Evolutionary conservation across 768 basidiomycete genomes (phyloP), one percentile per base, ranked within the genome.

Genomic region (Clathrus columnatus): DNA sequence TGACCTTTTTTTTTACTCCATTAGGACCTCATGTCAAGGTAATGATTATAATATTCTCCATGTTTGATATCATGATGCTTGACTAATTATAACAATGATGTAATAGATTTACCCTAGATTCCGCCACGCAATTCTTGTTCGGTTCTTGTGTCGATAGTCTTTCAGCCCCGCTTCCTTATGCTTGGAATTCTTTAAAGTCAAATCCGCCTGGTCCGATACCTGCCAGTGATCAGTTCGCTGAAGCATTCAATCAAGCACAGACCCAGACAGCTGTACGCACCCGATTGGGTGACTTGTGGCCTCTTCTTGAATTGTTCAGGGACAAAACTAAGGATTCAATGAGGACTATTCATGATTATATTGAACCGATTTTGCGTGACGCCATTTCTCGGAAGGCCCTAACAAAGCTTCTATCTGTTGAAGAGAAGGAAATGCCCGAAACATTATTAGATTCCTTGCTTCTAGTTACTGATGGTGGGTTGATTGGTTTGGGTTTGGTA

Each of bases 111-210:
- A 66, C 65, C 14, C 57, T 66, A 21, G 65, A 66, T 48, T 70
- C 78, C 4, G 79, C 81, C 0, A 73, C 79, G 1, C 75, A 78
- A 54, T 81, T 79, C 58, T 65, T 81, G 45, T 79, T 79, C 52
- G 78, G 75, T 5, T 61, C 65, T 32, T 70, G 71, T 30, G 68
- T 79, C 2, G 45, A 75, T 61, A 71, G 70, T 29, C 67, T 80
- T 16, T 56, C 61, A 11, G 65, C 61, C 1, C 59, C 59, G 2
- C 64, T 79, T 2, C 73, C 73, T 1, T 73, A 71, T 57, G 74
- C 78, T 4, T 60, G 68, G 54, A 62, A 67, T 16, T 52, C 66
- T 1, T 42, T 61, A 1, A 18, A 27, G 17, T 50, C 24, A 41
- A 48, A 56, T 54, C 53, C 50, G 7, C 21, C 11, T 17, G 10